Percentiles rank a stretch among this genome's conserved stretches.
Conservation (phyloP, 805 yeast species). For the Pichia cabralensis region DNA sequence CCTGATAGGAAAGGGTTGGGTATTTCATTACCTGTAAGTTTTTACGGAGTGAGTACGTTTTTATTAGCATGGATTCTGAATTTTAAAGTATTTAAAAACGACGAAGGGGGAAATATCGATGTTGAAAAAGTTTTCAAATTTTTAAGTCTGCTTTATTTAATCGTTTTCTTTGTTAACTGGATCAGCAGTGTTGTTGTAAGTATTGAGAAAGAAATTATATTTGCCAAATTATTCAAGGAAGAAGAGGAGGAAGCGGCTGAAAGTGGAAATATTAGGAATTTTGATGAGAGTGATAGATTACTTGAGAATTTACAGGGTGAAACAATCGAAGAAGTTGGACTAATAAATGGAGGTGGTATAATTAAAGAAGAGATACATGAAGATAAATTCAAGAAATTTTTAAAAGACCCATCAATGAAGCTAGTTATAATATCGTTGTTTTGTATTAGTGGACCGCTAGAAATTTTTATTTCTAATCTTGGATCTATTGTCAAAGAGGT, state of each 20-base stretch:
- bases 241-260: conserved; percentile 10
- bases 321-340: conserved; percentile 5
- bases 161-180: conserved; percentile 52
- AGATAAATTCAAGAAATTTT: conserved; percentile 20
- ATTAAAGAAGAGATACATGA: conserved; percentile 13
- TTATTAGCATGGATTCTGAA: conserved; percentile 55
- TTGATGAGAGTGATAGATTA: too few species aligned
- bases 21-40: conserved; percentile 80
- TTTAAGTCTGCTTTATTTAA: conserved; percentile 42
- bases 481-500: conserved; percentile 38
- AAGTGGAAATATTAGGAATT: too few species aligned
- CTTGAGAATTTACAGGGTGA: too few species aligned
- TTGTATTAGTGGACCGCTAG: conserved; percentile 72
- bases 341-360: conserved; percentile 5
- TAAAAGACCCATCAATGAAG: conserved; percentile 53
- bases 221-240: conserved; percentile 19
- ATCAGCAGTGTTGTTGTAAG: conserved; percentile 55
- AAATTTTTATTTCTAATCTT: conserved; percentile 74
- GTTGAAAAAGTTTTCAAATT: conserved; percentile 42
- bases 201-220: conserved; percentile 40
- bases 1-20: conserved; percentile 71
- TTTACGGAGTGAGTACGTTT: conserved; percentile 76
- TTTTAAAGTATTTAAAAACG: conserved; percentile 29
- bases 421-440: conserved; percentile 53
- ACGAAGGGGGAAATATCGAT: conserved; percentile 28